Conservation (phyloP, 2,329 filamentous ascomycete genomes). For the Dactylellina parvicollis region DNA sequence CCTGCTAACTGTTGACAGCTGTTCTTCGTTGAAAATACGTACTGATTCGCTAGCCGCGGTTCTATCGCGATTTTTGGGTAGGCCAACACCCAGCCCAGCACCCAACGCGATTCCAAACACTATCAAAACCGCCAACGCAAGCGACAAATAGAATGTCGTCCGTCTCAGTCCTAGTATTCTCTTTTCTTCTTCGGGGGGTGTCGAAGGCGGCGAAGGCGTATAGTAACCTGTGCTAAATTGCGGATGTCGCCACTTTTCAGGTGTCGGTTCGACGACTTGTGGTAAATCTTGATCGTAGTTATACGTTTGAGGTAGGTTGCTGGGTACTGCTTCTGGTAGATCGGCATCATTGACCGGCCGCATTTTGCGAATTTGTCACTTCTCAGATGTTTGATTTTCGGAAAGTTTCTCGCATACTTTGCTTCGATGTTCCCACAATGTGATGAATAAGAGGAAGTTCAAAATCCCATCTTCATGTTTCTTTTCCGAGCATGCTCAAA, state of each 20-base stretch:
- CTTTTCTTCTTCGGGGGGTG: conserved; percentile 11
- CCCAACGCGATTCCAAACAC: conserved; percentile 37
- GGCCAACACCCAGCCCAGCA: conserved; percentile 28
- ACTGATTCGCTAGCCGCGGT: background rate
- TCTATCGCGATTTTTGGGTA: conserved; percentile 2
- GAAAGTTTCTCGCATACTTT: too few species aligned
- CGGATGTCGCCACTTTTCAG: conserved; percentile 25
- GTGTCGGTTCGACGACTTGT: conserved; percentile 9
- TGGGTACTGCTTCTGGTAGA: conserved; percentile 31
- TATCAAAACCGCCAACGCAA: conserved; percentile 24
- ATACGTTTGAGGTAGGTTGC: conserved; percentile 28
- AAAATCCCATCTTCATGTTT: too few species aligned
- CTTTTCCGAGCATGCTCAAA: too few species aligned
- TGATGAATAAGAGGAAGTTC: too few species aligned
- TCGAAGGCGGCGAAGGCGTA: conserved; percentile 33
- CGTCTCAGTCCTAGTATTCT: conserved; percentile 28
- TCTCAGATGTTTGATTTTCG: too few species aligned
- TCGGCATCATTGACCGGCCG: background rate
- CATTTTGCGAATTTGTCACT: too few species aligned
- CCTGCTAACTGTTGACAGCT: too few species aligned
- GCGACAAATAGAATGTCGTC: conserved; percentile 27
- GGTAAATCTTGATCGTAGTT: conserved; percentile 12
- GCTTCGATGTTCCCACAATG: too few species aligned
- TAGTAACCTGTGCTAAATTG: conserved; percentile 14
- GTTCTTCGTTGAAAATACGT: background rate